Conservation (phyloP, 352 stramenopile genomes). For the Paralagenidium karlingii region DNA sequence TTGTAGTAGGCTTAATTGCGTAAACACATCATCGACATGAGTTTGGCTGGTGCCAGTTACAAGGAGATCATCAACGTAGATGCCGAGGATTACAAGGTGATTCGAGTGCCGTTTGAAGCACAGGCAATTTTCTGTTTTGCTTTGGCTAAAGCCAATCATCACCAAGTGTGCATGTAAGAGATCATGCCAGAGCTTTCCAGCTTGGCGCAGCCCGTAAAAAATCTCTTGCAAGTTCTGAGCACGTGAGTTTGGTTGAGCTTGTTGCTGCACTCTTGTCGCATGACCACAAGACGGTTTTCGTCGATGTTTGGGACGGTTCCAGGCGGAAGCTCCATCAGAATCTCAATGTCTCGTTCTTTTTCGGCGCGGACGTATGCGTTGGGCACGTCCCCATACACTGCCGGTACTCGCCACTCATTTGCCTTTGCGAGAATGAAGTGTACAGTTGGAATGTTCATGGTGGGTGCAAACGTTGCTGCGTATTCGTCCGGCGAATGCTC, state of each 20-base stretch:
- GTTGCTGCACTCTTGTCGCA: no score
- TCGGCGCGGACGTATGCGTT: conserved; percentile 3
- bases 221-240: conserved; percentile 3
- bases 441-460: no score
- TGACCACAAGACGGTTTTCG: no score
- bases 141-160: not conserved
- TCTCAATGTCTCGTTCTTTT: not conserved
- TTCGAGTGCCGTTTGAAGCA: not conserved
- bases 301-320: no score
- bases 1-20: not conserved
- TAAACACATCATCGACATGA: not conserved
- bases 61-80: not conserved
- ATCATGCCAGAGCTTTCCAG: conserved; percentile 2
- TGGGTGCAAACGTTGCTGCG: no score
- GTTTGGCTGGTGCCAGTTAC: not conserved
- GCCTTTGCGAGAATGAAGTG: conserved; percentile 1
- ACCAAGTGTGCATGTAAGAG: conserved; percentile 2
- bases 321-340: no score
- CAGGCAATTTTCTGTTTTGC: not conserved
- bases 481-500: not conserved
- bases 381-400: conserved; percentile 1
- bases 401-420: not conserved
- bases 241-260: no score
- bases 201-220: conserved; percentile 5
- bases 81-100: not conserved